Percentiles rank a stretch among this genome's conserved stretches.
Evolutionary conservation across 257 asterid species (phyloP).

Genomic region (Salvia splendens): DNA sequence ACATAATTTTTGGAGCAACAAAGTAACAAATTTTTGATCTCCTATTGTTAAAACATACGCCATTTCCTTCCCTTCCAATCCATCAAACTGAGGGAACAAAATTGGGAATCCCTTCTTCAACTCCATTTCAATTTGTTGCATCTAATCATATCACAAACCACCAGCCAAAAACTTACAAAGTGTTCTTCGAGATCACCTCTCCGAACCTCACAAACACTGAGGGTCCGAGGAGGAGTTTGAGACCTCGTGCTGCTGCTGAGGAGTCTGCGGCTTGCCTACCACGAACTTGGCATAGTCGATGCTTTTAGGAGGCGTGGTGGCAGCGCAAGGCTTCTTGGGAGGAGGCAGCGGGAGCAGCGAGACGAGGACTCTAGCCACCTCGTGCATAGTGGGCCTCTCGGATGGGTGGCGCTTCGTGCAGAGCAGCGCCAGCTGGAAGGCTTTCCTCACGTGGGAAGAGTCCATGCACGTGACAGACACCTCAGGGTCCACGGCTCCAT

Average conservation of each 20-base stretch:
- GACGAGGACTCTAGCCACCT: conserved; percentile 69
- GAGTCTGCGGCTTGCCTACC: conserved; percentile 38
- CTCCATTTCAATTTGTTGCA: not conserved
- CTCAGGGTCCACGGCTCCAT: conserved; percentile 93
- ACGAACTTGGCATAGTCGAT: conserved; percentile 58
- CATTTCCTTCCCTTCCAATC: not conserved
- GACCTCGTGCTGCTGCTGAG: conserved; percentile 43
- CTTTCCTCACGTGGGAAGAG: conserved; percentile 60
- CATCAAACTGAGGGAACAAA: conserved; percentile 1
- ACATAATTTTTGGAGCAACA: not conserved
- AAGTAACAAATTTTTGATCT: not conserved
- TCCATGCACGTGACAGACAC: conserved; percentile 89
- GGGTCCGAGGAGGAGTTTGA: conserved; percentile 63
- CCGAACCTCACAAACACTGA: conserved; percentile 76
- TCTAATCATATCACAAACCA: not conserved
- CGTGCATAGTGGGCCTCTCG: conserved; percentile 92
- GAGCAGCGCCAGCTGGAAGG: conserved; percentile 83
- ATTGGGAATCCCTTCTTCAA: conserved; percentile 1
- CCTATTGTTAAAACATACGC: not conserved
- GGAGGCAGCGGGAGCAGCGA: conserved; percentile 68
- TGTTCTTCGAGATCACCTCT: conserved; percentile 81
- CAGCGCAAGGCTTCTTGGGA: conserved; percentile 38
- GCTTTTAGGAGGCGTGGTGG: conserved; percentile 39
- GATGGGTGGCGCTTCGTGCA: conserved; percentile 74
- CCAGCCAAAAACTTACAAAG: conserved; percentile 37